Evolutionary conservation across 2,329 filamentous ascomycete genomes (phyloP), one percentile per base, ranked within the genome.

Genomic region (Epichloe uncinata): DNA sequence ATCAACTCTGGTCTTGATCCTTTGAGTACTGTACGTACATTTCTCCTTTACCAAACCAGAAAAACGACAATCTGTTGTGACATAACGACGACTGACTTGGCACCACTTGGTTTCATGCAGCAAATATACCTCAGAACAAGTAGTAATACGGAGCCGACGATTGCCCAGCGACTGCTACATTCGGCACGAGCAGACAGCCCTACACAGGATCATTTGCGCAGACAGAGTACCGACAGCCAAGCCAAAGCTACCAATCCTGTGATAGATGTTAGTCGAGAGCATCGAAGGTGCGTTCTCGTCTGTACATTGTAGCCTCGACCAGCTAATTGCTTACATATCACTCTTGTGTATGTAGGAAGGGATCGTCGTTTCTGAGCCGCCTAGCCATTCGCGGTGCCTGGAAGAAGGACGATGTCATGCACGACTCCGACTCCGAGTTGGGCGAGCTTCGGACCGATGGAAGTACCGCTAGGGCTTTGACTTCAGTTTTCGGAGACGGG

Each of bases 321-420:
- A 9, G 8, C 26, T 30, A 8, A 30, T 30, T 46, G 41, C 49
- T 42, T 41, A 53, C 55, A 57, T 38, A 57, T 45, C 11, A 30
- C 26, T 44, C 22, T 20, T 16, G 26, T 26, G 26, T 36, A 5
- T 47, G 34, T 38, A 95, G 85, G 66, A 96, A 95, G 70, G 84
- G 86, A 30, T 80, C 85, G 16, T 95, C 89, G 13, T 95, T 98
- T 63, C 78, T 98, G 30, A 94, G 88, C 65, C 85, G 89, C 49
- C 75, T 84, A 49, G 75, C 74, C 58, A 82, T 97, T 65, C 79
- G 82, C 36, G 76, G 78, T 54, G 77, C 75, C 53, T 89, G 88
- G 70, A 94, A 85, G 67, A 88, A 85, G 62, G 79, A 80, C 53
- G 70, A 75, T 50, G 72, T 73, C 41, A 63, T 69, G 48, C 73